A percentile compares a stretch with the other conserved stretches of the same genome.
These are phyloP conservation scores for Nyssa sinensis DNA, from an alignment of 148 eudicot species.

Conservation along the genomic window DNA sequence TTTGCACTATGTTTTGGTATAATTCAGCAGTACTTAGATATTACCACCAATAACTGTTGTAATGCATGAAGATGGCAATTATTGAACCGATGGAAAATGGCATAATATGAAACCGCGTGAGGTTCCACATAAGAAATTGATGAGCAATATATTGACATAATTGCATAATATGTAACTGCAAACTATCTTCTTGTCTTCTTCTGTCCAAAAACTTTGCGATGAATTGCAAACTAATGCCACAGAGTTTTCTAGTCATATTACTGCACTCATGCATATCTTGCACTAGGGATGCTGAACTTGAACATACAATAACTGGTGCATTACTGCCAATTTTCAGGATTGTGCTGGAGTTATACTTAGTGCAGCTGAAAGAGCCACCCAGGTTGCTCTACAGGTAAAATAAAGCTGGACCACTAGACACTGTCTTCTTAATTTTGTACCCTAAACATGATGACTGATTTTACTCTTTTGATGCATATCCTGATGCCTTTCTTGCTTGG, in stretches of 20 bases:
- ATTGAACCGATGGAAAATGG: neutral
- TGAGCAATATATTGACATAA: neutral
- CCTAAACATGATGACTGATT: neutral
- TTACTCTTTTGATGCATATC: neutral
- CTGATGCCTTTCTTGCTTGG: neutral
- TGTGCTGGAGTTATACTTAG: conserved; percentile 92
- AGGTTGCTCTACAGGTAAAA: conserved; percentile 94
- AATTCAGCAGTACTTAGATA: no score
- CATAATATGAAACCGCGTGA: neutral
- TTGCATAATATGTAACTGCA: no score
- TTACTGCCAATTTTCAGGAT: conserved; percentile 47
- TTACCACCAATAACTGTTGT: neutral
- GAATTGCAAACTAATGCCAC: neutral
- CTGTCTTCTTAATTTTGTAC: neutral
- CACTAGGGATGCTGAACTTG: neutral
- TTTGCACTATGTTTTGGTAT: neutral
- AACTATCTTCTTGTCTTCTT: no score
- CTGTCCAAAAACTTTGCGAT: neutral
- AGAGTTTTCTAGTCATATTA: no score
- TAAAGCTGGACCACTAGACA: neutral
- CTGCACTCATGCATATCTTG: neutral
- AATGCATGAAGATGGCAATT: neutral
- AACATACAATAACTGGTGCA: neutral
- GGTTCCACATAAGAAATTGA: neutral
- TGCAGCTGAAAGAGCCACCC: conserved; percentile 98